Percentiles rank a stretch among this genome's conserved stretches.
phyloP scores from a whole-genome alignment of 2,329 filamentous ascomycete genomes.

The Fusarium tricinctum region DNA sequence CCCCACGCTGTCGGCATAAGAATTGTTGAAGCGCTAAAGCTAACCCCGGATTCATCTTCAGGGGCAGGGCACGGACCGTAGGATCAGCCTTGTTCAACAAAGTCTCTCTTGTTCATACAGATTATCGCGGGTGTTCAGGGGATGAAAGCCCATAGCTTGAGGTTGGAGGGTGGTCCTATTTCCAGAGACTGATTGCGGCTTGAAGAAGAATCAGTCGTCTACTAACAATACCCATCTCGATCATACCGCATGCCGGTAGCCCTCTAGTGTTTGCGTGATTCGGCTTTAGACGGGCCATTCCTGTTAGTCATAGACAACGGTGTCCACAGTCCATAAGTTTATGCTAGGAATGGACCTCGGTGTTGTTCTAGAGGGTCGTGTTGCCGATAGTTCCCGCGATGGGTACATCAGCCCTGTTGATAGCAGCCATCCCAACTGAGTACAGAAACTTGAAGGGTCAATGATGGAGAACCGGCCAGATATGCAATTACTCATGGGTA shows the following conservation, averaged over 20 bases:
- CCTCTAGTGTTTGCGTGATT: neutral
- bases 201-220: neutral
- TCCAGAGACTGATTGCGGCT: neutral
- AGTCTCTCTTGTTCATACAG: neutral
- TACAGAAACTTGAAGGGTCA: no score
- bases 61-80: slow-evolving; percentile 28
- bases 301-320: neutral
- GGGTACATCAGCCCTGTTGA: neutral
- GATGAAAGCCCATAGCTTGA: neutral
- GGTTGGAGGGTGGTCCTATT: neutral
- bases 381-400: slow-evolving; percentile 27
- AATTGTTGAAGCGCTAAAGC: slow-evolving; percentile 35
- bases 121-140: neutral
- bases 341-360: neutral
- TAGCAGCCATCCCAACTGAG: no score
- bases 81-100: slow-evolving; percentile 12
- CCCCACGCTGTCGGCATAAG: slow-evolving; percentile 24
- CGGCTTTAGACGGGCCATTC: slow-evolving; percentile 29
- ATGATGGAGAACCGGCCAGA: no score
- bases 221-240: neutral
- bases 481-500: no score
- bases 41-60: slow-evolving; percentile 42
- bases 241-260: neutral
- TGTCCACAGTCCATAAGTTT: neutral
- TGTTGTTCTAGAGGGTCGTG: neutral